Conservation (phyloP, 345 rosid genomes). For the Euphorbia lathyris region DNA sequence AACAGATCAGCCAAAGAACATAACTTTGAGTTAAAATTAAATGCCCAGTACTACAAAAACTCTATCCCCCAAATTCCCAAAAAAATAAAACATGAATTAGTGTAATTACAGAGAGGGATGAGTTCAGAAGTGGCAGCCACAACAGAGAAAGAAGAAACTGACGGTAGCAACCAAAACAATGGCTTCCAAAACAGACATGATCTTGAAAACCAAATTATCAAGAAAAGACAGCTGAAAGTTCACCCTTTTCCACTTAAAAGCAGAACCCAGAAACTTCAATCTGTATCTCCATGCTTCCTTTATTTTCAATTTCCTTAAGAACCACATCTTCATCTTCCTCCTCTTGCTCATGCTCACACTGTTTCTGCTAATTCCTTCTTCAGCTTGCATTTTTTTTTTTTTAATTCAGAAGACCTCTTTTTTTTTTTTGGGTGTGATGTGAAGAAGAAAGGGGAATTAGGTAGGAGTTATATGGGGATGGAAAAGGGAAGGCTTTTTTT, state of each 20-base stretch:
- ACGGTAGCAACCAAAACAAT: conserved; percentile 16
- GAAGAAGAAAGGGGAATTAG: not conserved
- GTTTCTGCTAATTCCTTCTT: conserved; percentile 8
- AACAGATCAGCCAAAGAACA: not conserved
- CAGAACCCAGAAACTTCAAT: conserved; percentile 36
- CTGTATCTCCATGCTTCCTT: conserved; percentile 25
- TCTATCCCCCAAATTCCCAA: no score
- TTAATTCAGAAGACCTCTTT: no score
- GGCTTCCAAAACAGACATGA: conserved; percentile 21
- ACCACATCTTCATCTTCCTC: conserved; percentile 24
- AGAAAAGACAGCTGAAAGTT: conserved; percentile 31
- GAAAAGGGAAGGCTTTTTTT: conserved; percentile 1
- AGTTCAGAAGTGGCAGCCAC: conserved; percentile 41
- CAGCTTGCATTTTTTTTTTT: not conserved
- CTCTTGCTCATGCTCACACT: not conserved
- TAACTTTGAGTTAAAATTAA: not conserved
- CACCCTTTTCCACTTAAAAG: conserved; percentile 39
- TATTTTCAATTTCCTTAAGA: conserved; percentile 27
- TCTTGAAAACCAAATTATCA: conserved; percentile 20
- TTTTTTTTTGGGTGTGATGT: not conserved
- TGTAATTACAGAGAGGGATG: not conserved
- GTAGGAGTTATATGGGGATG: conserved; percentile 7
- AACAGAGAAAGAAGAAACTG: conserved; percentile 26
- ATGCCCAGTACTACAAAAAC: no score
- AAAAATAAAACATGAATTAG: no score